Evolutionary conservation across 2,329 filamentous ascomycete genomes (phyloP).

Genomic region (Sordariomycetes sp.): DNA sequence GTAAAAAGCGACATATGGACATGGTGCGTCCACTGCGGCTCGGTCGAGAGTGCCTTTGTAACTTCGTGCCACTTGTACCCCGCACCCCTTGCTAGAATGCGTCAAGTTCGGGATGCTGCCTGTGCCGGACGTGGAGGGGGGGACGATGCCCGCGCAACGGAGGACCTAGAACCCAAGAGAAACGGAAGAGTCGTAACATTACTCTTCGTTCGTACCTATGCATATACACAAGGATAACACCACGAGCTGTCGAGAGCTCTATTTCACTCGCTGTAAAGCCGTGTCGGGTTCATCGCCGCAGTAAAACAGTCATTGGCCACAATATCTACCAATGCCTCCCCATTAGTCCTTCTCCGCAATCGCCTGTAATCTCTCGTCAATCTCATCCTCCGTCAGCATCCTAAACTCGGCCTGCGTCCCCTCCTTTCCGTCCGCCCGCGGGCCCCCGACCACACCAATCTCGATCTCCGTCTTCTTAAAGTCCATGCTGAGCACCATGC

Average conservation of each 20-base stretch:
- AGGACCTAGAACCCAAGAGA: neutral
- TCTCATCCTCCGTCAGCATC: slow-evolving; percentile 89
- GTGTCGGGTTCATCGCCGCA: neutral
- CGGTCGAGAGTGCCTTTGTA: too few relatives aligned
- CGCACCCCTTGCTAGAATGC: too few relatives aligned
- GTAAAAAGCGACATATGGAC: too few relatives aligned
- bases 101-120: too few relatives aligned
- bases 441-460: slow-evolving; percentile 91
- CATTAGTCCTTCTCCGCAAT: slow-evolving; percentile 96
- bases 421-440: slow-evolving; percentile 68
- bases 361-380: slow-evolving; percentile 93
- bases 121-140: too few relatives aligned
- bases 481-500: slow-evolving; percentile 93
- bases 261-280: neutral
- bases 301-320: neutral
- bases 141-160: too few relatives aligned
- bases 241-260: neutral
- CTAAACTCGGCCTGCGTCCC: slow-evolving; percentile 71
- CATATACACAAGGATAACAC: neutral
- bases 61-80: too few relatives aligned
- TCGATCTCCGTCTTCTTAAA: slow-evolving; percentile 99
- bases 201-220: neutral
- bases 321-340: neutral
- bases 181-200: neutral
- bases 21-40: too few relatives aligned